Conservation (phyloP, 805 yeast species). For the Metschnikowia henanensis region DNA sequence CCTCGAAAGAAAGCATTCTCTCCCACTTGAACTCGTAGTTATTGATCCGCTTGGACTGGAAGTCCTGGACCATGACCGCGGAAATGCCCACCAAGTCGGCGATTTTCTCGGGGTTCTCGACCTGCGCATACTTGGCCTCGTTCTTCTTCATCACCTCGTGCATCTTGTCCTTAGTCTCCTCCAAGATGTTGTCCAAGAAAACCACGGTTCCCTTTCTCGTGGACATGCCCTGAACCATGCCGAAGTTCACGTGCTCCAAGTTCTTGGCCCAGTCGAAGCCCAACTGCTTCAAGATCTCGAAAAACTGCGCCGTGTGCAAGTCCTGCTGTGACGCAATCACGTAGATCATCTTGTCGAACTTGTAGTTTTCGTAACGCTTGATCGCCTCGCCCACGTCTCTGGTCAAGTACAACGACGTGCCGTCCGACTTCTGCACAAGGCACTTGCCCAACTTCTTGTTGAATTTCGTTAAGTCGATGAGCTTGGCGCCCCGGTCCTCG, state of each 20-base stretch:
- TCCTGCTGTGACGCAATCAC: constrained; percentile 98
- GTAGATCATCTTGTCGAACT: constrained; percentile 94
- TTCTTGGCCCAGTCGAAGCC: constrained; percentile 84
- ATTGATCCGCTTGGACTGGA: constrained; percentile 96
- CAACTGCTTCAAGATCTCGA: constrained; percentile 89
- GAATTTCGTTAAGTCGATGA: constrained; percentile 80
- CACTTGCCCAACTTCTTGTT: constrained; percentile 93
- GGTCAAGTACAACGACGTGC: constrained; percentile 90
- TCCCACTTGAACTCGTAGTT: constrained; percentile 97
- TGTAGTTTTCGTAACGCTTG: constrained; percentile 78
- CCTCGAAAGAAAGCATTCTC: constrained; percentile 97
- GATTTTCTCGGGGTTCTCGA: constrained; percentile 89
- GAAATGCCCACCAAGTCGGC: constrained; percentile 96
- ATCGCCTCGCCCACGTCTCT: constrained; percentile 97
- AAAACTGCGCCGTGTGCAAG: constrained; percentile 89
- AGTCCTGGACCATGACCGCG: constrained; percentile 98
- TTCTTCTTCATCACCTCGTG: constrained; percentile 95
- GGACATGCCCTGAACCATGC: constrained; percentile 98
- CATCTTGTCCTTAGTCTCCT: constrained; percentile 92
- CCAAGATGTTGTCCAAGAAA: constrained; percentile 90
- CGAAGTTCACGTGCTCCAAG: constrained; percentile 85
- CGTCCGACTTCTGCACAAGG: constrained; percentile 90
- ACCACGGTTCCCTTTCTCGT: constrained; percentile 98
- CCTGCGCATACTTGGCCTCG: constrained; percentile 86
- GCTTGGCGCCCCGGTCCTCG: constrained; percentile 88